Conservation (phyloP, 345 rosid species). For the Camelina sativa region DNA sequence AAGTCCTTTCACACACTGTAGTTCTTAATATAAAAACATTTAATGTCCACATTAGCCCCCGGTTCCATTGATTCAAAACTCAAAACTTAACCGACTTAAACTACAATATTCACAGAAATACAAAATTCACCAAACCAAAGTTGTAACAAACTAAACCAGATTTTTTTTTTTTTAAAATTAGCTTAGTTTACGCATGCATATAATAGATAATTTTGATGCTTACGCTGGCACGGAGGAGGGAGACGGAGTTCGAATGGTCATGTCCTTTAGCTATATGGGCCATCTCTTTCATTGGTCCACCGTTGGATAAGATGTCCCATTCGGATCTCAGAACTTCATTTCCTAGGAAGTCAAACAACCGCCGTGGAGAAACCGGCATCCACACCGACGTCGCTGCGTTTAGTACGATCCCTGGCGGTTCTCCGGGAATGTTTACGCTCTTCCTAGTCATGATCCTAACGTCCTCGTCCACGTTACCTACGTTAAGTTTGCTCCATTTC, state of each 20-base stretch:
- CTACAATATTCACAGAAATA: background rate
- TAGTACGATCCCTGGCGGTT: conserved; percentile 87
- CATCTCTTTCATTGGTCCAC: conserved; percentile 98
- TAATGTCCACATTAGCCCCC: conserved; percentile 1
- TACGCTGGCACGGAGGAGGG: conserved; percentile 90
- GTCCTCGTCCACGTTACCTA: conserved; percentile 74
- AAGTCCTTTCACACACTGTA: conserved; percentile 27
- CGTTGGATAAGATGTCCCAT: conserved; percentile 98
- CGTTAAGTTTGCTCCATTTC: conserved; percentile 83
- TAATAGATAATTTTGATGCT: background rate
- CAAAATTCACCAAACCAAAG: background rate
- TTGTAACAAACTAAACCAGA: background rate
- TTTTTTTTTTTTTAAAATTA: background rate
- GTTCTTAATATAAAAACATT: background rate
- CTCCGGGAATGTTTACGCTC: conserved; percentile 87
- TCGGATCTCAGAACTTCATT: conserved; percentile 85
- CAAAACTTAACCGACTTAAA: background rate
- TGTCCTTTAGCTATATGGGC: conserved; percentile 96
- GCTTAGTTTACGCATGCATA: background rate
- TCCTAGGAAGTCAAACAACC: conserved; percentile 79
- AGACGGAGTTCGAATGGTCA: conserved; percentile 92
- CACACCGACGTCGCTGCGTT: conserved; percentile 96
- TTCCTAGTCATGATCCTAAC: conserved; percentile 91
- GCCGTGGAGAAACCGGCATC: conserved; percentile 78
- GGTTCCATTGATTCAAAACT: background rate